These are phyloP conservation scores for Neurospora sp. DNA, from an alignment of 2,329 filamentous ascomycete species.

Conservation along the genomic window DNA sequence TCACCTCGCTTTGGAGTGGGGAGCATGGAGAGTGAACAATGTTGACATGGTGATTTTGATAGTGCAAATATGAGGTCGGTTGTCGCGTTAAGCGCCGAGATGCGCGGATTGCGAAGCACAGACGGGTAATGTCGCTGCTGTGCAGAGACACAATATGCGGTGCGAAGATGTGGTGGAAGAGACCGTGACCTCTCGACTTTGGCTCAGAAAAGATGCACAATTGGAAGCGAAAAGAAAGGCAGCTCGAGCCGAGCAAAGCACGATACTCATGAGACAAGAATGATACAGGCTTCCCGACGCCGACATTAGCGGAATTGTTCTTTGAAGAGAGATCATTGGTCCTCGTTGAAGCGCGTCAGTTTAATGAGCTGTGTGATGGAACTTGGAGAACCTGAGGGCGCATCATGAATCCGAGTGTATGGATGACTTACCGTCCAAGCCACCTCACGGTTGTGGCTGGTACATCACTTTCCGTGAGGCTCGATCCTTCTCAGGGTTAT, in stretches of 20 bases:
- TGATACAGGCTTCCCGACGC: not conserved
- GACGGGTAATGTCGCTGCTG: not conserved
- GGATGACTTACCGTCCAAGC: not conserved
- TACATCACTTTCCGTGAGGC: not conserved
- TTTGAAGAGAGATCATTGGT: not conserved
- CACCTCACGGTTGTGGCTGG: not conserved
- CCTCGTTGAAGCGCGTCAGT: not conserved
- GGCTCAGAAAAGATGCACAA: not conserved
- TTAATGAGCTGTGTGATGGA: not conserved
- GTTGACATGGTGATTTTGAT: not conserved
- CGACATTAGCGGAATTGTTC: not conserved
- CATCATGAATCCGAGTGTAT: not conserved
- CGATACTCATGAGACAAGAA: not conserved
- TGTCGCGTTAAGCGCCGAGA: not conserved
- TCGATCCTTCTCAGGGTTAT: not conserved
- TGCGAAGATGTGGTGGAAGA: not conserved
- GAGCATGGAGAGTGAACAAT: not conserved
- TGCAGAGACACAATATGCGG: not conserved
- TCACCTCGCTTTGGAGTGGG: not conserved
- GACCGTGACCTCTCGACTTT: not conserved
- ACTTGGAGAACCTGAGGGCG: not conserved
- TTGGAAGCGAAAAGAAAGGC: not conserved
- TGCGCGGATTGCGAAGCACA: not conserved
- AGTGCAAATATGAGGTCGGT: not conserved
- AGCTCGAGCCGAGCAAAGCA: not conserved